A percentile compares a stretch with the other conserved stretches of the same genome.
These are phyloP conservation scores for Entomortierella parvispora DNA, from an alignment of 192 early-diverging fungal genomes.

Conservation along the genomic window DNA sequence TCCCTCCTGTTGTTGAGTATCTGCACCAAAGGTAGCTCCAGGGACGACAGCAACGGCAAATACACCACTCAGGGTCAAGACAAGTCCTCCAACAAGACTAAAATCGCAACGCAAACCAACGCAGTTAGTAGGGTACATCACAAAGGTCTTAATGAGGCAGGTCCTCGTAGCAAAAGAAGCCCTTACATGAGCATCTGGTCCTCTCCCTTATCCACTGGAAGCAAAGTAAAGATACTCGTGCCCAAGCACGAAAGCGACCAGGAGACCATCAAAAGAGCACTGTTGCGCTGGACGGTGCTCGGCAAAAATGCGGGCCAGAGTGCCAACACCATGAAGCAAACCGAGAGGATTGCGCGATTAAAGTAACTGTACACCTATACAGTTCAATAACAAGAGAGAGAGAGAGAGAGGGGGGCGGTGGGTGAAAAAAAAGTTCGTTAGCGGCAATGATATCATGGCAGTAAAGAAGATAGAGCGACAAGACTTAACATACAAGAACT, in stretches of 20 bases:
- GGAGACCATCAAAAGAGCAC: conserved; percentile 56
- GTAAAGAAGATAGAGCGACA: too few species aligned
- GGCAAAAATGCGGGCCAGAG: conserved; percentile 76
- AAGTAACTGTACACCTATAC: conserved; percentile 88
- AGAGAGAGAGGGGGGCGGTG: too few species aligned
- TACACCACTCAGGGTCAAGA: conserved; percentile 44
- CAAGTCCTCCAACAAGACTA: conserved; percentile 56
- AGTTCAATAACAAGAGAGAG: neutral
- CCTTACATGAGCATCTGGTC: conserved; percentile 74
- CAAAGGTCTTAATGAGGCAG: neutral
- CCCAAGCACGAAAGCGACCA: conserved; percentile 77
- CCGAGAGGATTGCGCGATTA: conserved; percentile 71
- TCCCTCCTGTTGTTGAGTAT: conserved; percentile 6
- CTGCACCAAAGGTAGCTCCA: conserved; percentile 1
- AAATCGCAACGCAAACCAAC: too few species aligned
- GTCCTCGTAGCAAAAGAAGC: neutral
- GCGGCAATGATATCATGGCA: too few species aligned
- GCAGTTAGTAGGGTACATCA: too few species aligned
- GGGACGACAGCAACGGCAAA: conserved; percentile 25
- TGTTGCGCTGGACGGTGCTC: conserved; percentile 52
- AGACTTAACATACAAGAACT: conserved; percentile 68
- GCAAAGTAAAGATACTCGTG: conserved; percentile 86
- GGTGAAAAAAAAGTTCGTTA: too few species aligned
- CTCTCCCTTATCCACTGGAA: conserved; percentile 89
- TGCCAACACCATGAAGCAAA: conserved; percentile 71